Evolutionary conservation across 108 stramenopile genomes (phyloP), one percentile per base, ranked within the genome.

Genomic region (Cyclostephanos tholiformis): DNA sequence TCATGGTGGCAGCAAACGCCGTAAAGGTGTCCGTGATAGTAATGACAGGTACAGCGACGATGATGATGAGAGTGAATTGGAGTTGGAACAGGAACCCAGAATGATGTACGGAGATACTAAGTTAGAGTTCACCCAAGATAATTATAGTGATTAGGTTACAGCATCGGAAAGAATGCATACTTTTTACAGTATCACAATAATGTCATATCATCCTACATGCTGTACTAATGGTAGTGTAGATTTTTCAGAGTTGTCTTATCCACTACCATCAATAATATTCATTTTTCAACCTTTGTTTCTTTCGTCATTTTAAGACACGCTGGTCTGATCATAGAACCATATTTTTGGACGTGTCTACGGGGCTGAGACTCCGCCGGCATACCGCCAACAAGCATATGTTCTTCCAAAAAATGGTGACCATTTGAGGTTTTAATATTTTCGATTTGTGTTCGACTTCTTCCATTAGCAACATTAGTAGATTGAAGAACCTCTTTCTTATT

Each of bases 91-190:
- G 46, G 79, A 80, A 57, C 79, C 79, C 16, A 68, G 67, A 63
- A 80, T 80, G 79, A 80, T 80, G 79, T 80, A 80, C 50, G 79
- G 79, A 20, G 79, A 80, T 63, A 80, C 72, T 0, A 67, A 67
- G 53, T 39, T 80, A 19, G 57, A 58, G 57, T 58, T 58, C 29
- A 58, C 57, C 10, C 57, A 58, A 27, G 57, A 58, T 58, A 17
- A 29, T 14, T 58, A 58, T 14, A 46, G 44, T 46, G 44, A 46
- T 46, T 46, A 46, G 16, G 8, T 41, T 12, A 4, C 14, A 14
- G 13, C 44, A 46, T 46, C 14, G 44, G 44, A 16, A 46, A 46
- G 44, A 46, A 46, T 3, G 20, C 20, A 3, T 27, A 1, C 52
- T 53, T 20, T 10, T 25, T 20, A 51, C n/a, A 53, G 25, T 53